Conservation (phyloP, 1,139 yeast genomes). For the Zygoascus meyerae region DNA sequence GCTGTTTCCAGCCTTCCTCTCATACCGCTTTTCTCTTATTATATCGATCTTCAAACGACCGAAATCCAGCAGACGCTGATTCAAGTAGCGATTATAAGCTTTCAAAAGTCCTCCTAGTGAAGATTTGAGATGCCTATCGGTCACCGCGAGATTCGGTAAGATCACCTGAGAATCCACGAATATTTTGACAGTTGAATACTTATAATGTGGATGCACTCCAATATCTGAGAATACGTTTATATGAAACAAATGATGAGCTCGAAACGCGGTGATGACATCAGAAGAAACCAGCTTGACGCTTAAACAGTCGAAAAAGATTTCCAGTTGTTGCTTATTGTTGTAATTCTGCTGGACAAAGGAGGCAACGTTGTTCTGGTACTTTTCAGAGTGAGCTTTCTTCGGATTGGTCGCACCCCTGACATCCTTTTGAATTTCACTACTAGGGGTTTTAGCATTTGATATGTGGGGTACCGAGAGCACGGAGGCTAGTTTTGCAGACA, state of each 20-base stretch:
- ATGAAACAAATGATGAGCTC: constrained; percentile 25
- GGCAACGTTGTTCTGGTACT: constrained; percentile 18
- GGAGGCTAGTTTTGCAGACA: constrained; percentile 3
- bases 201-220: constrained; percentile 10
- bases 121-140: constrained; percentile 6
- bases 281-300: constrained; percentile 13
- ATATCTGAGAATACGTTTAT: constrained; percentile 22
- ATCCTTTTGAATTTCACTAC: constrained; percentile 11
- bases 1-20: constrained; percentile 1
- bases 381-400: constrained; percentile 20
- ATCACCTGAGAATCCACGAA: constrained; percentile 8
- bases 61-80: constrained; percentile 22
- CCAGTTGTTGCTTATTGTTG: constrained; percentile 12
- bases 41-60: constrained; percentile 19
- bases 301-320: constrained; percentile 16
- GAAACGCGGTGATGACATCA: constrained; percentile 14
- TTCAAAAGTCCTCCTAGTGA: constrained; percentile 16
- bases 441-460: constrained; percentile 1
- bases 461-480: constrained; percentile 9
- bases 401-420: constrained; percentile 24
- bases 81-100: constrained; percentile 24
- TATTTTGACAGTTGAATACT: constrained; percentile 11
- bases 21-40: constrained; percentile 21
- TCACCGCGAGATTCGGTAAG: constrained; percentile 10
- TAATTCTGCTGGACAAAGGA: constrained; percentile 15